Percentiles rank a stretch among this genome's conserved stretches.
phyloP scores from a whole-genome alignment of 371 early-diverging fungal genomes.

The Lichtheimia ornata region DNA sequence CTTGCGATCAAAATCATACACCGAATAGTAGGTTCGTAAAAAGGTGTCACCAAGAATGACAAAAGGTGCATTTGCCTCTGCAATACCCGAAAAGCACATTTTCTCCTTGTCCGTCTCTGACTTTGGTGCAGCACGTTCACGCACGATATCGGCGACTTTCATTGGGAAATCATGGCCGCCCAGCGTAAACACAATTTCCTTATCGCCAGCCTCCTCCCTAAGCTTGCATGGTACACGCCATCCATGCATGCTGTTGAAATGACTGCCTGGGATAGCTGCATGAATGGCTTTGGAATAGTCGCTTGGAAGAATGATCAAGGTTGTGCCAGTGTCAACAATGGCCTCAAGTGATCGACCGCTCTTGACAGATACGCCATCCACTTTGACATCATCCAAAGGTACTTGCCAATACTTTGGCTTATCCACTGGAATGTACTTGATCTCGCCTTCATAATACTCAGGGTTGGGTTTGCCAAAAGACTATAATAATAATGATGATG shows the following conservation, averaged over 20 bases:
- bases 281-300: constrained; percentile 37
- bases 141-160: constrained; percentile 17
- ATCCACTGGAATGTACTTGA: constrained; percentile 42
- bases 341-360: constrained; percentile 20
- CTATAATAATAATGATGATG: constrained; percentile 14
- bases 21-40: constrained; percentile 32
- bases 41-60: constrained; percentile 39
- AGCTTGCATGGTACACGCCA: constrained; percentile 46
- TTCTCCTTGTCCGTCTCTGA: constrained; percentile 3
- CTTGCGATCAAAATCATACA: constrained; percentile 27
- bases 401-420: constrained; percentile 56
- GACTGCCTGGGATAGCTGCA: constrained; percentile 38
- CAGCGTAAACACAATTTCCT: constrained; percentile 16
- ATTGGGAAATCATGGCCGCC: constrained; percentile 21
- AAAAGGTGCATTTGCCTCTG: constrained; percentile 27
- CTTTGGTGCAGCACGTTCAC: constrained; percentile 21
- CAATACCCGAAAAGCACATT: constrained; percentile 41
- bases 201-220: constrained; percentile 12
- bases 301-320: constrained; percentile 32
- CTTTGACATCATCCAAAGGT: constrained; percentile 35
- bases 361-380: constrained; percentile 27
- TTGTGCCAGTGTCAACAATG: constrained; percentile 45
- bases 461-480: constrained; percentile 39
- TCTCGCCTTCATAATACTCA: constrained; percentile 40
- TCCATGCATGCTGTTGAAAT: constrained; percentile 29